phyloP scores from a whole-genome alignment of 768 basidiomycete species.

The Astraeus odoratus region DNA sequence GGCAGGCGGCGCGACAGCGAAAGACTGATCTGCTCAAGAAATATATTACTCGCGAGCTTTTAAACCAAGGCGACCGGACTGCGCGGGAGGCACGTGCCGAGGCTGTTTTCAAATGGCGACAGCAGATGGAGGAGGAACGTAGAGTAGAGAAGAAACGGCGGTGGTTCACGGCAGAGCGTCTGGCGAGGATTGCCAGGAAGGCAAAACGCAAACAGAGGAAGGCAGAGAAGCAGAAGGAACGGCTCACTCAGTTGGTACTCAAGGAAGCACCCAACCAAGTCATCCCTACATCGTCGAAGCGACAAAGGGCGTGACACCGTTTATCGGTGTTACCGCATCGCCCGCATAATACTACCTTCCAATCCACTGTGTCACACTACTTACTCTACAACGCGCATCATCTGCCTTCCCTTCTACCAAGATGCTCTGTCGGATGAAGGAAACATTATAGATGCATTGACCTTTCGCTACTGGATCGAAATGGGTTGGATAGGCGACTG shows the following conservation, averaged over 20 bases:
- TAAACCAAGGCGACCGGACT: conserved; percentile 53
- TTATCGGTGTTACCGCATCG: neutral
- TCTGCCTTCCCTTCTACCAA: no score
- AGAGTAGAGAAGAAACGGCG: conserved; percentile 56
- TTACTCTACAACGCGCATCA: no score
- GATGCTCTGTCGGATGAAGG: no score
- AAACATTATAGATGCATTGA: no score
- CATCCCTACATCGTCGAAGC: conserved; percentile 31
- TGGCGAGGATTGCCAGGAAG: conserved; percentile 32
- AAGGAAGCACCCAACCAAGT: conserved; percentile 53
- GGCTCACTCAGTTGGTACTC: conserved; percentile 45
- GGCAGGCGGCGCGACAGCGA: conserved; percentile 50
- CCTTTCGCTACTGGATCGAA: no score
- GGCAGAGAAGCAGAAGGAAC: conserved; percentile 43
- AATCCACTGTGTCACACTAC: no score
- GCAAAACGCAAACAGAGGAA: conserved; percentile 37
- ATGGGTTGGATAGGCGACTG: no score
- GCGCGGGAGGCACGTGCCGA: conserved; percentile 61
- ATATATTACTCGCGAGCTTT: conserved; percentile 47
- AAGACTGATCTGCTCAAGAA: conserved; percentile 45
- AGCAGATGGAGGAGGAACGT: conserved; percentile 49
- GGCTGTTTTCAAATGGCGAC: conserved; percentile 68
- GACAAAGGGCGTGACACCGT: neutral
- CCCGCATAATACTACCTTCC: neutral
- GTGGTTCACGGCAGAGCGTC: conserved; percentile 33